Evolutionary conservation across 2,329 filamentous ascomycete species (phyloP).

Genomic region (Penicillium corylophilum): DNA sequence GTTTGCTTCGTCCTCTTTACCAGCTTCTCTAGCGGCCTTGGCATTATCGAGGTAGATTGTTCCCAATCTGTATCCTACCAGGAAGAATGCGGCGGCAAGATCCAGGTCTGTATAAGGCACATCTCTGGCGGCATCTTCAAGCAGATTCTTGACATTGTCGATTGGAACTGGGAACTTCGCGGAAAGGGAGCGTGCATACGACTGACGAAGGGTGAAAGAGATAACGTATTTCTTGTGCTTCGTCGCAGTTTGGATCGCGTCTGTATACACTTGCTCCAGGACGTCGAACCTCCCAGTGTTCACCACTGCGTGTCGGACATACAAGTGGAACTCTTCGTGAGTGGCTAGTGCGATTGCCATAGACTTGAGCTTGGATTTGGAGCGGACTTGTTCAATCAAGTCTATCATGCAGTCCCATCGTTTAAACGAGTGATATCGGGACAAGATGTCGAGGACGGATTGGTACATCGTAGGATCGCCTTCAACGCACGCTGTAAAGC

Average conservation of each 20-base stretch:
- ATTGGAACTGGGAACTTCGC: slow-evolving; percentile 2
- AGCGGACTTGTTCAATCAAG: slow-evolving; percentile 1
- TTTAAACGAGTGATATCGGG: background rate
- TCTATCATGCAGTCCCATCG: background rate
- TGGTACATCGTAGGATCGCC: background rate
- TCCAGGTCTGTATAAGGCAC: background rate
- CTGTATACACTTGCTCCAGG: slow-evolving; percentile 19
- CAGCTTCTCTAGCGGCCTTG: slow-evolving; percentile 6
- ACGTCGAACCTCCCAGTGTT: slow-evolving; percentile 16
- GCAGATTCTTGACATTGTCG: too few relatives aligned
- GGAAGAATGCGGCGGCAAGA: background rate
- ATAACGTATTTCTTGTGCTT: slow-evolving; percentile 3
- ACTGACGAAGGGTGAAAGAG: slow-evolving; percentile 15
- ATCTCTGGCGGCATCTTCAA: background rate
- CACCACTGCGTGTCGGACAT: slow-evolving; percentile 15
- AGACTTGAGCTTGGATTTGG: background rate
- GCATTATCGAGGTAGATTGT: slow-evolving; percentile 18
- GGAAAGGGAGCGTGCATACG: slow-evolving; percentile 16
- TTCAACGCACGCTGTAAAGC: background rate
- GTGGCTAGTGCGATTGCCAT: background rate
- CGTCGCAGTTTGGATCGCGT: slow-evolving; percentile 15
- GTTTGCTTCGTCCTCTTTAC: slow-evolving; percentile 5
- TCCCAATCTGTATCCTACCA: slow-evolving; percentile 1
- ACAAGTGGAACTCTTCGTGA: slow-evolving; percentile 7
- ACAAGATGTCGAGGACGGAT: background rate